Evolutionary conservation across 2,329 filamentous ascomycete species (phyloP), one percentile per base, ranked within the genome.

Genomic region (Penicillium decumbens): DNA sequence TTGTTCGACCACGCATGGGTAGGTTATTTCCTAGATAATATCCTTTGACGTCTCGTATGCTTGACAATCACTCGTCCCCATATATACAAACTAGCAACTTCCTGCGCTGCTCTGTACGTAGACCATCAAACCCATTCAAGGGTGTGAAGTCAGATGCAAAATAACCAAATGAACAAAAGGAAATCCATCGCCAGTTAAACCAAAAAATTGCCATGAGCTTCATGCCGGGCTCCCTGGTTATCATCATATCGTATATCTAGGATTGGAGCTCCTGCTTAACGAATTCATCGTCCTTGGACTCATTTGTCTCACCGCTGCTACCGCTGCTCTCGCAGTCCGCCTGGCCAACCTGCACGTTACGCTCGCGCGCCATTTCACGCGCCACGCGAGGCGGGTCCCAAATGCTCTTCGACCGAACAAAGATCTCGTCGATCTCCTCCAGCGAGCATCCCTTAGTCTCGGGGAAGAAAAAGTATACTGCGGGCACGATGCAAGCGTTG

Each of bases 371-470:
- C 53, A 58, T 58, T 18, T 47, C 42, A 1, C 57, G 47, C 1
- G 65, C 64, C 35, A 68, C 45, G 4, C 51, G 48, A 0, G 59
- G 58, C 25, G 63, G 61, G 37, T 67, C 58, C 29, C 65, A 58
- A 18, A 66, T 57, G 35, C 38, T 61, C 35, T 59, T 69, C 0
- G 65, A 58, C 46, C 62, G 64, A 23, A 63, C 50, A 51, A 71
- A 71, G n/a, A 72, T 68, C 43, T 68, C 64, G 52, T 72, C 68
- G 12, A 72, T 68, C 46, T 72, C 69, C 51, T 73, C 70, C 9
- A 72, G 54, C 0, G 68, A 63, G 6, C 65, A 63, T 1, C 68
- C 69, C 29, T 69, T 68, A 10, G 69, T 72, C 54, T 73, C 70
- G 0, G 70, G 70, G 50, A 66, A 72, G 51, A 68, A 70, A 15